phyloP scores from a whole-genome alignment of 805 yeast species.

The Schizosaccharomyces lindneri region DNA sequence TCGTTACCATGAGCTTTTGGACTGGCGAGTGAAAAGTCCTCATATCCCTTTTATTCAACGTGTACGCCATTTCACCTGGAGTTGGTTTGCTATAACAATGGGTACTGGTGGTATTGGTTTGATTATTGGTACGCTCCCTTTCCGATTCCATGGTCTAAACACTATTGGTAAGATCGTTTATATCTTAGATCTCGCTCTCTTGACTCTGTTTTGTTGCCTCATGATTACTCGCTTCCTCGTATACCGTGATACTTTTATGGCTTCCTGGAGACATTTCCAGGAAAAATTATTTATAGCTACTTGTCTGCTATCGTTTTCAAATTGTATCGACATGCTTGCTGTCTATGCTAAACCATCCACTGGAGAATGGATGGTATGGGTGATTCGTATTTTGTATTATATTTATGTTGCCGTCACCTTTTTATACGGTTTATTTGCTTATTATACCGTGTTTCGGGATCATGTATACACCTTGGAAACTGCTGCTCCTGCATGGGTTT shows the following conservation, averaged over 20 bases:
- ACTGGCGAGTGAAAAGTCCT: not conserved
- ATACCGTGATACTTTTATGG: not conserved
- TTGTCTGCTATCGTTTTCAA: not conserved
- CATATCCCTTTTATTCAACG: not conserved
- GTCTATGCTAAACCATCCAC: not conserved
- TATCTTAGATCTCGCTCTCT: not conserved
- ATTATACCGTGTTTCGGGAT: not conserved
- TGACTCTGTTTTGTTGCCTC: not conserved
- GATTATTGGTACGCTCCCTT: not conserved
- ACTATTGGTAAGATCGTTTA: not conserved
- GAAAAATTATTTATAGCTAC: not conserved
- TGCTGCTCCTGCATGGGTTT: not conserved
- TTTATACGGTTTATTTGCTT: not conserved
- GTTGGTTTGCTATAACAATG: slow-evolving; percentile 1
- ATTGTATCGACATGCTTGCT: not conserved
- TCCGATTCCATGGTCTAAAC: not conserved
- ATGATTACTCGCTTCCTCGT: not conserved
- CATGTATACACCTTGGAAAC: not conserved
- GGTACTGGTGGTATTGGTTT: not conserved
- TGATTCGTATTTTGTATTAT: not conserved
- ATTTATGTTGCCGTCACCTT: slow-evolving; percentile 1
- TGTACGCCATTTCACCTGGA: not conserved
- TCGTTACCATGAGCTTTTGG: not conserved
- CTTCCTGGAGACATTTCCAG: not conserved
- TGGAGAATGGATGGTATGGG: not conserved